These are phyloP conservation scores for Exophiala alcalophila DNA, from an alignment of 2,329 filamentous ascomycete genomes.

Conservation along the genomic window DNA sequence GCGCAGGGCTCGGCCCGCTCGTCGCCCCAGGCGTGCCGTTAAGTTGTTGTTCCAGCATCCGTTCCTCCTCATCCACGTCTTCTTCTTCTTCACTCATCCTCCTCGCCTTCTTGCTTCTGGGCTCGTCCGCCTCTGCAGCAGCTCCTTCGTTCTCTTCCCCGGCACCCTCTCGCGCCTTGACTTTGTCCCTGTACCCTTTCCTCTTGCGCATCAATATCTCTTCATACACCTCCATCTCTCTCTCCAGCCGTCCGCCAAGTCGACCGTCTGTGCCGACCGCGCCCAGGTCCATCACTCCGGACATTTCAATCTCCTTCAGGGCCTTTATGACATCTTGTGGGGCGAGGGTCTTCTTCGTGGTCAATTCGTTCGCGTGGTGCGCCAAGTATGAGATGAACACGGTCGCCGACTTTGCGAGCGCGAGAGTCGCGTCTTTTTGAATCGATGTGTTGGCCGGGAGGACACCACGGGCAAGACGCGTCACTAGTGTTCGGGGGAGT, in stretches of 20 bases:
- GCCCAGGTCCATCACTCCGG: constrained; percentile 23
- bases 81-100: constrained; percentile 13
- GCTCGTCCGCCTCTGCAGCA: constrained; percentile 55
- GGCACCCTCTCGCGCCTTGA: constrained; percentile 43
- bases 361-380: constrained; percentile 59
- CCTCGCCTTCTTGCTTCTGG: constrained; percentile 24
- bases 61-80: constrained; percentile 18
- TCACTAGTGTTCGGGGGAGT: constrained; percentile 60
- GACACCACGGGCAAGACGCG: constrained; percentile 61
- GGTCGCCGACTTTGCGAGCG: constrained; percentile 63
- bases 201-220: constrained; percentile 39
- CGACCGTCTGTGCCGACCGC: constrained; percentile 33
- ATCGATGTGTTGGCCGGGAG: constrained; percentile 64
- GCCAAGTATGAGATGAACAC: constrained; percentile 61
- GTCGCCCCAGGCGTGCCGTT: constrained; percentile 30
- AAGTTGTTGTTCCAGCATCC: constrained; percentile 31
- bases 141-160: constrained; percentile 55
- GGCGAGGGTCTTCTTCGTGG: constrained; percentile 60
- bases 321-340: constrained; percentile 61
- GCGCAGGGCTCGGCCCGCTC: constrained; percentile 8
- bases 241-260: constrained; percentile 58
- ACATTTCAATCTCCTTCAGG: constrained; percentile 59
- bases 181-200: constrained; percentile 37
- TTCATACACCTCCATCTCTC: constrained; percentile 53
- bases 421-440: constrained; percentile 63